Conservation (phyloP, 2,329 filamentous ascomycete genomes). For the Stagonosporopsis vannaccii region DNA sequence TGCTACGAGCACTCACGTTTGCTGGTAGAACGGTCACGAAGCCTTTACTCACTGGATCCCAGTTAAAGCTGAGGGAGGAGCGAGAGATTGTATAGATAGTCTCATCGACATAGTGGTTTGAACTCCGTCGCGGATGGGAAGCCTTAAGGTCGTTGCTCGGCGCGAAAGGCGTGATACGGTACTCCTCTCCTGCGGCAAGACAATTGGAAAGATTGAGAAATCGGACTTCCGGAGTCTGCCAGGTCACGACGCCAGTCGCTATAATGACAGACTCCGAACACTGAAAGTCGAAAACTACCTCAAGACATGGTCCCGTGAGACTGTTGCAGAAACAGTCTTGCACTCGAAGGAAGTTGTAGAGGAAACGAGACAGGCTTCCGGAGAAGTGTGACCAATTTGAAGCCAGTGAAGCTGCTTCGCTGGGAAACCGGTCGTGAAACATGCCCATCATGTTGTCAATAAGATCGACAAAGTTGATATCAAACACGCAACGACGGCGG, state of each 20-base stretch:
- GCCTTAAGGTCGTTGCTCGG: background rate
- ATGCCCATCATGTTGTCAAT: conserved; percentile 36
- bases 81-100: conserved; percentile 20
- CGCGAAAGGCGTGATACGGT: conserved; percentile 29
- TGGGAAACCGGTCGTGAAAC: conserved; percentile 24
- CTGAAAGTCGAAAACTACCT: conserved; percentile 22
- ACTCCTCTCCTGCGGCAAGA: conserved; percentile 24
- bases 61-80: conserved; percentile 22
- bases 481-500: conserved; percentile 18
- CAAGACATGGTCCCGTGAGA: conserved; percentile 21
- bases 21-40: conserved; percentile 33
- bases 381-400: conserved; percentile 37
- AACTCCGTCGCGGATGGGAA: background rate
- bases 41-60: conserved; percentile 25
- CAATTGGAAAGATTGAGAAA: conserved; percentile 26
- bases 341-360: conserved; percentile 43
- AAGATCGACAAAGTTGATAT: conserved; percentile 31
- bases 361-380: conserved; percentile 32
- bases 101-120: conserved; percentile 8
- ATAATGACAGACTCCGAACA: conserved; percentile 11
- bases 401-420: background rate
- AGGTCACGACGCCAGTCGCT: conserved; percentile 29
- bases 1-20: background rate
- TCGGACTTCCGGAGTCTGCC: conserved; percentile 30
- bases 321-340: conserved; percentile 43